Evolutionary conservation across 148 eudicot species (phyloP), one percentile per base, ranked within the genome.

Genomic region (Persicaria tinctoria): DNA sequence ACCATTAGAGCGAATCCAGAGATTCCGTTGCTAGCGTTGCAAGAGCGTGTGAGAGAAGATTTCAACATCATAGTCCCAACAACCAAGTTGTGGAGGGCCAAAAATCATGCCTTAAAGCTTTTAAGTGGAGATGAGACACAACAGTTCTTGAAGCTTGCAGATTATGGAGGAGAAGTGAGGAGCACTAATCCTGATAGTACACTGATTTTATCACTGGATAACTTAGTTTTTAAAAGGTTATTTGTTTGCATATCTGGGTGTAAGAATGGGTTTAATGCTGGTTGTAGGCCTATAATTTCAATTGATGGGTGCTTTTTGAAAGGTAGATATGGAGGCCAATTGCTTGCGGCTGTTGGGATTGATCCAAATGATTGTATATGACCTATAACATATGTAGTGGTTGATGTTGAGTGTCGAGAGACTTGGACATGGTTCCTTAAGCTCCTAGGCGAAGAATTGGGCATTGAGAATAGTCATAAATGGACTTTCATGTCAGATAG

Each of bases 311-410:
- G 62, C 16, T 56, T 56, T 56, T 5, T 56, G 7, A 59, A 59
- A 2, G 41, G 38, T 6, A 59, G 12, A 59, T 59, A 8, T 59
- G 18, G 41, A 18, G 41, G 66, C 7, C 66, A 59, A 7, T 59
- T 23, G 41, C 9, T 59, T 4, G 66, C 66, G 5, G 41, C 4
- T 23, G 66, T 59, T 0, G 66, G 66, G 23, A 59, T 59, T 20
- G 41, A 59, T 59, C 66, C 66, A 59, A 59, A 59, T 59, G 66
- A 59, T 59, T 59, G 41, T 59, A 59, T 59, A 59, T 59, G 41
- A 13, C 66, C 66, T 8, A 59, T 59, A 4, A 41, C 13, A 6
- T 59, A 59, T 59, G 66, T 0, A 0, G 66, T 59, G 66, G 66
- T 59, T 59, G 66, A 59, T 23, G 66, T 59, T 59, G 66, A 59